Evolutionary conservation across 2,329 filamentous ascomycete genomes (phyloP), one percentile per base, ranked within the genome.

Genomic region (Arthrobotrys sphaeroides): DNA sequence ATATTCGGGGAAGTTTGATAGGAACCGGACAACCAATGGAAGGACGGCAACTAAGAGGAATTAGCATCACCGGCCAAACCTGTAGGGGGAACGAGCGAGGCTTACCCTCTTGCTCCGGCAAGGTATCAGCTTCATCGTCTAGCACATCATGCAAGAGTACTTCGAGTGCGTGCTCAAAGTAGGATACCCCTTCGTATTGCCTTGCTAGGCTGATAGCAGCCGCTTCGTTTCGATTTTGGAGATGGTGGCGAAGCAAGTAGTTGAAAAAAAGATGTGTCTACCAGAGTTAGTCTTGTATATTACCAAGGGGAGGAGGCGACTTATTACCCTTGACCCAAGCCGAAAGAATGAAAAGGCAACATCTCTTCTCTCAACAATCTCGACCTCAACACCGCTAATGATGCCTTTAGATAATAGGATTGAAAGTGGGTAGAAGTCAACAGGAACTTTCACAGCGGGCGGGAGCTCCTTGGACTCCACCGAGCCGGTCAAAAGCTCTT

Each of bases 361-460:
- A 82, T 99, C 94, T 60, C 94, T 90, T 68, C 95, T 88, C 83
- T 98, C 94, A n/a, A 96, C 90, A 75, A 98, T 85, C 79, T 98
- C 95, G 0, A 94, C 90, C 81, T 99, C 95, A 10, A 98, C 89
- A 0, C 95, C 95, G 59, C 98, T 86, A 1, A 97, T 85, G 72
- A 98, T 92, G 0, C 92, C 94, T 82, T 97, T 97, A 72, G 90
- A 90, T n/a, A 97, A 84, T 3, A 97, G 84, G 1, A 94, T 88
- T 0, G 94, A 96, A 12, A 98, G 84, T 0, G 95, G 95, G 80
- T 98, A 98, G 82, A 98, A 99, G 82, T 99, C 95, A n/a, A 96
- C 85, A 0, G 91, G 87, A 66, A 98, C 88, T 22, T 90, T 88
- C 9, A 97, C 90, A 1, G 92, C 88, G 6, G 88, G 86, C 1